Conservation (phyloP, 129 eudicot species). For the Tanacetum coccineum region DNA sequence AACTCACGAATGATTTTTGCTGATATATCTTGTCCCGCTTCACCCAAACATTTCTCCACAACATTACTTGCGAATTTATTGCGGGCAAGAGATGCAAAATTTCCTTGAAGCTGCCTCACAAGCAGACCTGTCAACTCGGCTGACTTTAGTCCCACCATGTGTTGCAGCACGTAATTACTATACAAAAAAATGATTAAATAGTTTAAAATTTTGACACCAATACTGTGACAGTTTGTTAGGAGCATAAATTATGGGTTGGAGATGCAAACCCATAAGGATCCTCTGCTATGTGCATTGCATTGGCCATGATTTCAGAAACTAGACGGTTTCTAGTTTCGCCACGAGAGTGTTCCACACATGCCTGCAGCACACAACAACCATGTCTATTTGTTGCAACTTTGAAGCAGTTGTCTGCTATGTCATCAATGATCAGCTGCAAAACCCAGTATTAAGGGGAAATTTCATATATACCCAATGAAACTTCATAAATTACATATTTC, state of each 20-base stretch:
- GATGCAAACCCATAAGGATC: slow-evolving; percentile 69
- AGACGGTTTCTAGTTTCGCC: slow-evolving; percentile 39
- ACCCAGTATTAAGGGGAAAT: slow-evolving; percentile 15
- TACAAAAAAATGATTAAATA: slow-evolving; percentile 1
- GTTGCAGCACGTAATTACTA: slow-evolving; percentile 84
- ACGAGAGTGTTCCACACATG: slow-evolving; percentile 44
- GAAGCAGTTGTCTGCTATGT: slow-evolving; percentile 52
- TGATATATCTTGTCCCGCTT: slow-evolving; percentile 33
- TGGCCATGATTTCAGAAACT: slow-evolving; percentile 38
- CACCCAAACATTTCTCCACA: slow-evolving; percentile 56
- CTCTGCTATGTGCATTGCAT: slow-evolving; percentile 56
- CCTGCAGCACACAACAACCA: slow-evolving; percentile 73
- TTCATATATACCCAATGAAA: no score
- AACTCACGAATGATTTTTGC: slow-evolving; percentile 47
- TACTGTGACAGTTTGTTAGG: no score
- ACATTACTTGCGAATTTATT: slow-evolving; percentile 73
- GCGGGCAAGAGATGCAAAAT: slow-evolving; percentile 42
- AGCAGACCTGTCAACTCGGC: slow-evolving; percentile 39
- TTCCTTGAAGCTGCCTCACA: slow-evolving; percentile 43
- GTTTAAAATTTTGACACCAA: slow-evolving; percentile 11
- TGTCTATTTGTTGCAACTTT: slow-evolving; percentile 54
- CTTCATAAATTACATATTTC: no score
- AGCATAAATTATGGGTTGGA: not conserved
- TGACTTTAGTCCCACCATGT: slow-evolving; percentile 42
- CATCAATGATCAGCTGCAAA: slow-evolving; percentile 46